Evolutionary conservation across 441 rosid species (phyloP), one percentile per base, ranked within the genome.

Genomic region (Erodium moschatum): DNA sequence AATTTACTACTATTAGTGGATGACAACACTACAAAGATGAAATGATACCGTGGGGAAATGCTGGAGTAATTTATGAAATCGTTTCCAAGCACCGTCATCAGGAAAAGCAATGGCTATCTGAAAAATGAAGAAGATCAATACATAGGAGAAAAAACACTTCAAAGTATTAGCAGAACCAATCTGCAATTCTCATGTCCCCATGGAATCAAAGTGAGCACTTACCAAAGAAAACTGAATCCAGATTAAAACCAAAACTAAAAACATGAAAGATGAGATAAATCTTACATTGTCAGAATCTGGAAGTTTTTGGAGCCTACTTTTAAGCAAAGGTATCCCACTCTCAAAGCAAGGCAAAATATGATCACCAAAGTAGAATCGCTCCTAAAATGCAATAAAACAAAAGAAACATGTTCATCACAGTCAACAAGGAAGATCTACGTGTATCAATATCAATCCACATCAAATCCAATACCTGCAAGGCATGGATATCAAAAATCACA

Each of bases 21-120:
- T 11, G 40, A 64, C 20, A 64, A 15, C 20, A 64, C 1, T 7
- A 70, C 7, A 15, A 20, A 27, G 15, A 65, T 35, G 62, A 67
- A 10, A 66, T 40, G 58, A 64, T 86, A 93, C 98, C 85, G 69
- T 87, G 16, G 98, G 98, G 73, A 86, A 93, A 84, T 93, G 98
- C 74, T 93, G 96, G 75, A 93, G 86, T 80, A 87, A 95, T 69
- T 90, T 93, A 79, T 93, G 94, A 81, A 90, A 93, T 70, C 97
- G 78, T 81, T 93, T 93, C 97, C 97, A 93, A 13, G 97, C 96
- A 76, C 98, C 97, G 72, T 93, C 98, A 81, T 93, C 98, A 18
- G 98, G 98, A 79, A 90, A 93, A 77, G 98, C 98, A 78, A 93
- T 87, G 64, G 98, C 84, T 79, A 93, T 89, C 98, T 93, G 90